Evolutionary conservation across 192 early-diverging fungal genomes (phyloP).

Genomic region (Backusella luteola): DNA sequence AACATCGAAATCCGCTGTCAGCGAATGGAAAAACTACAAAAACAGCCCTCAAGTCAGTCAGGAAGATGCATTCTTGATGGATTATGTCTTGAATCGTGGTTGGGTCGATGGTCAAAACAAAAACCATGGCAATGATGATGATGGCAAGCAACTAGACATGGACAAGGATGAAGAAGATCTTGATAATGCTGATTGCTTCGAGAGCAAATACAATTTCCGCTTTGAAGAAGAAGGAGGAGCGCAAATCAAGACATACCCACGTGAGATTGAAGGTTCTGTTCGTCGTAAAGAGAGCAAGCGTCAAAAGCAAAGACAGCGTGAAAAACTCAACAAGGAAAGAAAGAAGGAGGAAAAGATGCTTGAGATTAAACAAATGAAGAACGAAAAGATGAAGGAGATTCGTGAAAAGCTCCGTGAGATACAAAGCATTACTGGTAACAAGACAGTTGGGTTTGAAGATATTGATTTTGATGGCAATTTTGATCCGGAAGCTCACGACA

Average conservation of each 20-base stretch:
- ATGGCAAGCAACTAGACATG: constrained; percentile 53
- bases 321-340: constrained; percentile 71
- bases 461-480: constrained; percentile 91
- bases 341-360: constrained; percentile 70
- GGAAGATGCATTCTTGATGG: constrained; percentile 76
- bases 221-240: constrained; percentile 82
- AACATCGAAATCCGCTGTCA: constrained; percentile 53
- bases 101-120: constrained; percentile 70
- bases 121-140: constrained; percentile 62
- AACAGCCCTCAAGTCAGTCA: constrained; percentile 46
- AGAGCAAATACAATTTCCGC: constrained; percentile 90
- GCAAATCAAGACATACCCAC: constrained; percentile 75
- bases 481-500: constrained; percentile 83
- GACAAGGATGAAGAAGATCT: constrained; percentile 74
- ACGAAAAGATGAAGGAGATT: constrained; percentile 88
- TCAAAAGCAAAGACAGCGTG: constrained; percentile 67
- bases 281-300: constrained; percentile 83
- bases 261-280: constrained; percentile 78
- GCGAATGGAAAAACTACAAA: constrained; percentile 58
- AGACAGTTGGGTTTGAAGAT: constrained; percentile 67
- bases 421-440: constrained; percentile 79
- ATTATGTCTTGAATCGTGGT: constrained; percentile 89
- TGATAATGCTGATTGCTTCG: constrained; percentile 84
- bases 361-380: constrained; percentile 90
- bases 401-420: constrained; percentile 80